These are phyloP conservation scores for Parafenestella ontariensis DNA, from an alignment of 2,329 filamentous ascomycete genomes.

Conservation along the genomic window DNA sequence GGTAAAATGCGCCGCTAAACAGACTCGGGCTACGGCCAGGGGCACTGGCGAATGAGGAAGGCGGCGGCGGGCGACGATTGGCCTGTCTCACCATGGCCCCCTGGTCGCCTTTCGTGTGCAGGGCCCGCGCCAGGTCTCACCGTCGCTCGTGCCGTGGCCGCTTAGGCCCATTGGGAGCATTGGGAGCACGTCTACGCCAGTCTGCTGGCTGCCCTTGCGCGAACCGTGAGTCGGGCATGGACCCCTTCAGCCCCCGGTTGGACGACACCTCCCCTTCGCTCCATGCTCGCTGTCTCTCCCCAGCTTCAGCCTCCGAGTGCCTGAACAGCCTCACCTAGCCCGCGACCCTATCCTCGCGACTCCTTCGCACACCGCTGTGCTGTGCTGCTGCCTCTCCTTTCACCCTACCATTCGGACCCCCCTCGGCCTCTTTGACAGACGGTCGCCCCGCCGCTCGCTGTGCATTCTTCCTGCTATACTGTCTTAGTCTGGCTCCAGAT, in stretches of 20 bases:
- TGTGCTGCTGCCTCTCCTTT: slow-evolving; percentile 48
- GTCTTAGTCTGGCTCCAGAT: slow-evolving; percentile 18
- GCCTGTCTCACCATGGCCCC: slow-evolving; percentile 27
- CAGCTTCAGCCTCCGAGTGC: slow-evolving; percentile 36
- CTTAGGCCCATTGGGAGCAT: slow-evolving; percentile 28
- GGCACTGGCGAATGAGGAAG: slow-evolving; percentile 19
- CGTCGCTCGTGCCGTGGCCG: slow-evolving; percentile 29
- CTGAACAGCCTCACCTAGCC: slow-evolving; percentile 39
- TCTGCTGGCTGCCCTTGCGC: slow-evolving; percentile 31
- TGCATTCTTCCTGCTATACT: slow-evolving; percentile 20
- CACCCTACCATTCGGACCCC: slow-evolving; percentile 18
- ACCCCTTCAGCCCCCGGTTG: slow-evolving; percentile 29
- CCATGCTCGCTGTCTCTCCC: slow-evolving; percentile 34
- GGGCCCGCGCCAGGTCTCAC: slow-evolving; percentile 11
- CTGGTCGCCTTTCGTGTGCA: slow-evolving; percentile 22
- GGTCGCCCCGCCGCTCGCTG: slow-evolving; percentile 28
- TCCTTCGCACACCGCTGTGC: slow-evolving; percentile 44
- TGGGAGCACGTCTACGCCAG: slow-evolving; percentile 24
- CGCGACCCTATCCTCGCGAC: slow-evolving; percentile 12
- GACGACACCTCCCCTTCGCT: slow-evolving; percentile 29
- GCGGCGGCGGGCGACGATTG: slow-evolving; percentile 18
- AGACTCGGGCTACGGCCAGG: slow-evolving; percentile 21
- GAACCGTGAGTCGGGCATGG: slow-evolving; percentile 24
- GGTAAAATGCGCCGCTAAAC: slow-evolving; percentile 15
- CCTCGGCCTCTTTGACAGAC: slow-evolving; percentile 48